Conservation (phyloP, 2,329 filamentous ascomycete genomes). For the Alternaria triticina region DNA sequence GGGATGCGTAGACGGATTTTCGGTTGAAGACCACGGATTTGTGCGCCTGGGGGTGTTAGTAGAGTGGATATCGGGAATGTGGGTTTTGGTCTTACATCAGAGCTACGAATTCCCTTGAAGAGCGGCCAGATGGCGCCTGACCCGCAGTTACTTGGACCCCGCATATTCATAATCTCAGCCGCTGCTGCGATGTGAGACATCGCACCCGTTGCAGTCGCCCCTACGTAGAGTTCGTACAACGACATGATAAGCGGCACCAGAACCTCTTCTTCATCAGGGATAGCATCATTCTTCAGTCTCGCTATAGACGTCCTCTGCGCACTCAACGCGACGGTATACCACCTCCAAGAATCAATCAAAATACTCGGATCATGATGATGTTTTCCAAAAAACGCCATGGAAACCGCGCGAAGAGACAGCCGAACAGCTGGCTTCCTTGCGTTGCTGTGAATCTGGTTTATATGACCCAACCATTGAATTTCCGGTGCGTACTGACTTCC, state of each 20-base stretch:
- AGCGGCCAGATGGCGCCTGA: slow-evolving; percentile 30
- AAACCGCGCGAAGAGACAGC: slow-evolving; percentile 40
- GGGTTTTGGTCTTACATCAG: slow-evolving; percentile 29
- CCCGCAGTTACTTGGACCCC: slow-evolving; percentile 36
- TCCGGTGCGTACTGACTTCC: slow-evolving; percentile 23
- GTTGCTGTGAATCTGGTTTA: slow-evolving; percentile 27
- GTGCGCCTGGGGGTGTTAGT: slow-evolving; percentile 31
- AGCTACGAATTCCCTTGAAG: slow-evolving; percentile 38
- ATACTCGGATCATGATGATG: slow-evolving; percentile 36
- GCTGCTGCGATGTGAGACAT: slow-evolving; percentile 39
- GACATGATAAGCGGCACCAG: slow-evolving; percentile 38
- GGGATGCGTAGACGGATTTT: slow-evolving; percentile 33
- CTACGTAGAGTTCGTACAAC: slow-evolving; percentile 40
- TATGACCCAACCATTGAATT: slow-evolving; percentile 35
- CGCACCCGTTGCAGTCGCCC: slow-evolving; percentile 35
- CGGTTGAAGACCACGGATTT: slow-evolving; percentile 35
- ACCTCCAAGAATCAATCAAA: slow-evolving; percentile 40
- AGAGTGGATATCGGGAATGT: neutral
- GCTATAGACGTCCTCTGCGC: slow-evolving; percentile 32
- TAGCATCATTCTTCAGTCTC: slow-evolving; percentile 16
- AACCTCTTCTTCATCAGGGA: slow-evolving; percentile 39
- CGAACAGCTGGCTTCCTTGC: slow-evolving; percentile 31
- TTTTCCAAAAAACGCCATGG: slow-evolving; percentile 44
- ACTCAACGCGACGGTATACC: slow-evolving; percentile 40
- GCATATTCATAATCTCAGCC: slow-evolving; percentile 39